Percentiles rank a stretch among this genome's conserved stretches.
These are phyloP conservation scores for Pythium oligandrum DNA, from an alignment of 352 stramenopile genomes.

Conservation along the genomic window DNA sequence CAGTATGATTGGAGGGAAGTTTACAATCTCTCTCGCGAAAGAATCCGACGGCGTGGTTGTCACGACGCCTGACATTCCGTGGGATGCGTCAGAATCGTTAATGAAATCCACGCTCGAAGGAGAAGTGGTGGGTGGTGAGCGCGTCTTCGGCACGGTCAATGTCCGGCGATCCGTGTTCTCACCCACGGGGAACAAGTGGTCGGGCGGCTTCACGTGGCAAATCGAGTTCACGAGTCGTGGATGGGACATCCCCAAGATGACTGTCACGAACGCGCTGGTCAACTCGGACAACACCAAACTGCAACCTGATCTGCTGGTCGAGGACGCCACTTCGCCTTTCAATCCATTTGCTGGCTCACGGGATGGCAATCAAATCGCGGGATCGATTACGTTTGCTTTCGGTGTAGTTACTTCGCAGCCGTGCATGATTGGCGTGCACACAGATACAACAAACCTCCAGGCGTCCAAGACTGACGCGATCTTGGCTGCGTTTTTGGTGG, in stretches of 20 bases:
- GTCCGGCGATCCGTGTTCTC: conserved; percentile 84
- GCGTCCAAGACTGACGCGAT: conserved; percentile 24
- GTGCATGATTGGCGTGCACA: conserved; percentile 43
- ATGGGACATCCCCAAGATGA: conserved; percentile 85
- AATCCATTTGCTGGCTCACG: conserved; percentile 53
- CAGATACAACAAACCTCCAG: conserved; percentile 22
- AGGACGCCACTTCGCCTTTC: conserved; percentile 37
- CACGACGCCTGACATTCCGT: conserved; percentile 36
- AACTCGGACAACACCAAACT: conserved; percentile 21
- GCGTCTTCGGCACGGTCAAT: conserved; percentile 82
- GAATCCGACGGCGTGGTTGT: conserved; percentile 24
- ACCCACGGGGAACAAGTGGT: conserved; percentile 85
- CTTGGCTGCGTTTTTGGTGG: conserved; percentile 37
- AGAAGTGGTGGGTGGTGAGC: conserved; percentile 31
- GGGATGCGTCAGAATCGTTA: conserved; percentile 71
- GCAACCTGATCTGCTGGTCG: conserved; percentile 26
- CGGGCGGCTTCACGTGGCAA: conserved; percentile 91
- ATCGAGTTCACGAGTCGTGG: conserved; percentile 88
- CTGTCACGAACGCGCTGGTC: conserved; percentile 15
- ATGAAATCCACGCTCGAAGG: conserved; percentile 51
- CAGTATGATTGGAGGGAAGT: conserved; percentile 67
- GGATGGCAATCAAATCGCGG: conserved; percentile 90
- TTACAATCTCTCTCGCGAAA: conserved; percentile 44
- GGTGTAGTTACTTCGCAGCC: conserved; percentile 29
- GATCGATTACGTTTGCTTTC: conserved; percentile 69